Percentiles rank a stretch among this genome's conserved stretches.
phyloP scores from a whole-genome alignment of 441 rosid genomes.

The Populus tomentosa region DNA sequence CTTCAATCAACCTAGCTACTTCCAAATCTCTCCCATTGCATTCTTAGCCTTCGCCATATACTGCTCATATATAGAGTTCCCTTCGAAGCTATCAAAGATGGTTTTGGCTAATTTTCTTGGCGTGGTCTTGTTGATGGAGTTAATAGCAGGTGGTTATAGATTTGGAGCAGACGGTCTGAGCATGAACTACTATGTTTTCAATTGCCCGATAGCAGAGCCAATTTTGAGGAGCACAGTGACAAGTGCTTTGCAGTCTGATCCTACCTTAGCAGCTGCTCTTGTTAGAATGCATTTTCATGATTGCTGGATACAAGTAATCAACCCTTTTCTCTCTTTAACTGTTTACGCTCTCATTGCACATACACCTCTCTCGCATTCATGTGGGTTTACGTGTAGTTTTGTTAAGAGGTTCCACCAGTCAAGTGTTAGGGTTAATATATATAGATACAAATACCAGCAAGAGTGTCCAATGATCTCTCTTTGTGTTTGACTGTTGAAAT shows the following conservation, averaged over 20 bases:
- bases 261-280: conserved; percentile 76
- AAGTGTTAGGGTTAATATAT: too few species aligned
- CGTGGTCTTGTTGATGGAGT: conserved; percentile 34
- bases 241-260: conserved; percentile 66
- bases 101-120: conserved; percentile 24
- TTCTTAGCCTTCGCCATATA: neutral
- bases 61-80: neutral
- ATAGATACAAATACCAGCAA: neutral
- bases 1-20: conserved; percentile 11
- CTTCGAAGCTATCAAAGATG: conserved; percentile 15
- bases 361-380: too few species aligned
- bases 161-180: conserved; percentile 45
- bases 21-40: neutral
- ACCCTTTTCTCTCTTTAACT: neutral
- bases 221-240: conserved; percentile 51
- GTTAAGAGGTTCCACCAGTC: too few species aligned
- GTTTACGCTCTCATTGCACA: neutral
- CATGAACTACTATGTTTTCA: conserved; percentile 72
- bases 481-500: too few species aligned
- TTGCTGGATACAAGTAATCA: conserved; percentile 65
- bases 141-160: conserved; percentile 24
- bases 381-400: neutral
- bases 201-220: conserved; percentile 64
- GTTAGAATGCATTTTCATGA: conserved; percentile 93
- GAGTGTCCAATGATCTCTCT: neutral